Base-by-base conservation (phyloP, 768 basidiomycete species). In the Macrolepiota dolichaula region DNA sequence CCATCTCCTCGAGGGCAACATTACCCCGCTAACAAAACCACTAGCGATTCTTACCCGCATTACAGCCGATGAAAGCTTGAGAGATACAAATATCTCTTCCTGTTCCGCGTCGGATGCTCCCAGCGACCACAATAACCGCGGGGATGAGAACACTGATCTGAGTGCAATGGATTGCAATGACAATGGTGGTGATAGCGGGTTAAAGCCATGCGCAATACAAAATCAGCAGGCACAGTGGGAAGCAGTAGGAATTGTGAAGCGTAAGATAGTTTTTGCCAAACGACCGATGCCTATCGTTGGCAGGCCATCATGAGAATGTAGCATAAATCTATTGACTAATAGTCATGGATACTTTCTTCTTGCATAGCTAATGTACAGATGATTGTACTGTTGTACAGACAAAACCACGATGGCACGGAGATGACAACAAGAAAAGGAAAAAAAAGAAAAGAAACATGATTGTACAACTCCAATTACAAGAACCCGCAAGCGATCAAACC, bases 1-100 rank as follows among this genome's bases (percentile, higher is more conserved):
- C 73, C 94, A 97, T 68, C 79, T 95, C 32, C 85, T 98, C 4
- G 96, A 98, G 69, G 95, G 95, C 56, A 92, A 90, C 70, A 79
- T 96, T 62, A 80, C 85, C 36, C 78, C 74, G 49, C 79, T 98
- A 6, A 75, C 88, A 1, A 96, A 92, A 69, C 94, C 95, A 0
- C 79, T 92, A 29, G 96, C 91, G 2, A 83, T 97, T 44, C 79
- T 97, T 32, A 77, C 81, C 62, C 82, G 85, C 51, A 54, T 60
- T 56, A 63, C 55, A 29, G 46, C 60, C 38, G 67, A 68, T n/a
- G 64, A 67, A 9, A 63, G 55, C 12, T 35, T 46, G 35, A 35
- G 22, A 9, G 51, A 27, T 9, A 47, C 35, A n/a, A 17, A 4
- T 11, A 49, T 12, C 47, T 49, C 52, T 50, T 44, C 57, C 15